Conservation (phyloP, 2,329 filamentous ascomycete genomes). For the Microdochium bolleyi region DNA sequence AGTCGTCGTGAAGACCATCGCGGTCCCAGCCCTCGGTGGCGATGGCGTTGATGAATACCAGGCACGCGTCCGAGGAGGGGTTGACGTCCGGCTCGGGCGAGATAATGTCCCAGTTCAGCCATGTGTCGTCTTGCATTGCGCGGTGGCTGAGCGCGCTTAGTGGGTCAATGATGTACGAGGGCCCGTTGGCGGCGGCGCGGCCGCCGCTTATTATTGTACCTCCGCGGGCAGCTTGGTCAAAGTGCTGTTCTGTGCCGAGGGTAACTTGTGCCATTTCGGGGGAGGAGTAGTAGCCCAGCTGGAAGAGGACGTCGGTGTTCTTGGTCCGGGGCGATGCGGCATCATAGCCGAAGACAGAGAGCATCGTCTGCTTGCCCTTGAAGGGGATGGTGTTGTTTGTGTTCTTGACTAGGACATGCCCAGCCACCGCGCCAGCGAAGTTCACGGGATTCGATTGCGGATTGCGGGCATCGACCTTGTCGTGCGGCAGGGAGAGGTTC, state of each 20-base stretch:
- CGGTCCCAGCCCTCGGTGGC: slow-evolving; percentile 70
- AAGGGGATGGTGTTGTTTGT: slow-evolving; percentile 54
- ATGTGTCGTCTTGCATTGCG: slow-evolving; percentile 43
- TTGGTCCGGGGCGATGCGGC: slow-evolving; percentile 43
- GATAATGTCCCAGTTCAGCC: slow-evolving; percentile 48
- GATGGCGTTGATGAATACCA: slow-evolving; percentile 61
- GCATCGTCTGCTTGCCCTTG: slow-evolving; percentile 38
- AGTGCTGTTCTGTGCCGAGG: slow-evolving; percentile 32
- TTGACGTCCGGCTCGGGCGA: slow-evolving; percentile 36
- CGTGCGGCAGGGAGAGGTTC: slow-evolving; percentile 42
- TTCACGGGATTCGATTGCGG: slow-evolving; percentile 33
- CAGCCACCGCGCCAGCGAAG: slow-evolving; percentile 46
- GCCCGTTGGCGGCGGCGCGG: slow-evolving; percentile 40
- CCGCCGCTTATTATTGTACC: slow-evolving; percentile 45
- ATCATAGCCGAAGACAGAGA: slow-evolving; percentile 57
- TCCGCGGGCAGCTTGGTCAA: slow-evolving; percentile 39
- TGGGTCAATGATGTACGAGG: slow-evolving; percentile 42
- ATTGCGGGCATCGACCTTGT: slow-evolving; percentile 39
- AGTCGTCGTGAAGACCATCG: slow-evolving; percentile 59
- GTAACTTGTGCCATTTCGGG: slow-evolving; percentile 35
- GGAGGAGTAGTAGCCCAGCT: slow-evolving; percentile 38
- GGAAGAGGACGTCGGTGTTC: slow-evolving; percentile 35
- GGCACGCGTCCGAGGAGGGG: slow-evolving; percentile 49
- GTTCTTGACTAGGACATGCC: slow-evolving; percentile 75
- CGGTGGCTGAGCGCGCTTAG: slow-evolving; percentile 49